Evolutionary conservation across 169 alveolate genomes (phyloP).

Genomic region (Babesia sp.): DNA sequence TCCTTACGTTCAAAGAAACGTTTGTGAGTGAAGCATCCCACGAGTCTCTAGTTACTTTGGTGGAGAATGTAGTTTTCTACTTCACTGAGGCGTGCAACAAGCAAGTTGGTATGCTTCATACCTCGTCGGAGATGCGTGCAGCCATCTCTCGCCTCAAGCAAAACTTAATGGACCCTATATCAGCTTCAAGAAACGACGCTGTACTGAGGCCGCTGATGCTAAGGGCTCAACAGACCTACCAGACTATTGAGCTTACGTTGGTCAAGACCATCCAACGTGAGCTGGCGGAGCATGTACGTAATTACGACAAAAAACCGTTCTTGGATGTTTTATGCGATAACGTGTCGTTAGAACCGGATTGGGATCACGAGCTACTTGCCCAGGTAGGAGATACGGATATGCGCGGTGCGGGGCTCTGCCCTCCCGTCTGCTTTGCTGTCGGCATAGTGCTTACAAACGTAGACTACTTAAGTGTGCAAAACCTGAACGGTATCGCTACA

Average conservation of each 20-base stretch:
- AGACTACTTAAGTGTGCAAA: conserved; percentile 1
- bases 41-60: conserved; percentile 47
- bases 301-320: conserved; percentile 16
- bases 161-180: conserved; percentile 18
- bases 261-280: conserved; percentile 16
- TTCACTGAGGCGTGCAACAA: conserved; percentile 37
- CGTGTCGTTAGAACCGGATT: conserved; percentile 2
- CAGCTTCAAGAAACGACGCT: background rate
- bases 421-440: conserved; percentile 30
- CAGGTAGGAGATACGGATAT: background rate
- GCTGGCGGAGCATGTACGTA: background rate
- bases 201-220: conserved; percentile 45
- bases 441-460: conserved; percentile 9
- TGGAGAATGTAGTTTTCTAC: conserved; percentile 32
- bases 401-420: conserved; percentile 4
- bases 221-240: conserved; percentile 26
- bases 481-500: background rate
- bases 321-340: conserved; percentile 3
- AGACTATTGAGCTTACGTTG: conserved; percentile 14
- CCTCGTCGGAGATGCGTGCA: conserved; percentile 8
- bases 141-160: conserved; percentile 4
- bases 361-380: conserved; percentile 21
- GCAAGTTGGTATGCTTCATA: conserved; percentile 8
- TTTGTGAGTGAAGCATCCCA: conserved; percentile 28
- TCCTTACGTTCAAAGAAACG: conserved; percentile 44